These are phyloP conservation scores for Sugiyamaella pinicola DNA, from an alignment of 1,139 yeast genomes.

Conservation along the genomic window DNA sequence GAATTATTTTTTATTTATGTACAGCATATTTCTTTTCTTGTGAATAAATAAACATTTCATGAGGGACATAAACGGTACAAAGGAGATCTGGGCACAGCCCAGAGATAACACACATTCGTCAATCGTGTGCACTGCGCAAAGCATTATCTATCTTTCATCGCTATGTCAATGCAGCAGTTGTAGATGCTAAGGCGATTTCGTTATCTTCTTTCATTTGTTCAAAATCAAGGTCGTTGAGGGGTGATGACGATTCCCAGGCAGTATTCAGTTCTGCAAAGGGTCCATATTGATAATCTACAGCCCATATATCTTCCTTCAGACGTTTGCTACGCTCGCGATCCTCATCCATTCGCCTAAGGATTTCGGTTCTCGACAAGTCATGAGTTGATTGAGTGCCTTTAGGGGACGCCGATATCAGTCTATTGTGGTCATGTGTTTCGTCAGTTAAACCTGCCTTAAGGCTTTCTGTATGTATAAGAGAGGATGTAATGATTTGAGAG, in stretches of 20 bases:
- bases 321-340: constrained; percentile 84
- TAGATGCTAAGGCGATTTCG: constrained; percentile 44
- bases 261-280: constrained; percentile 60
- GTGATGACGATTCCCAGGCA: constrained; percentile 53
- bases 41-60: background rate
- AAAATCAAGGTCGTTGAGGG: constrained; percentile 50
- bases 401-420: constrained; percentile 1
- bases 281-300: constrained; percentile 52
- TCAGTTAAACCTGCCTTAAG: background rate
- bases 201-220: constrained; percentile 59
- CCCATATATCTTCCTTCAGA: constrained; percentile 76
- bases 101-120: background rate
- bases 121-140: too few relatives aligned
- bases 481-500: background rate
- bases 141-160: background rate
- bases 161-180: background rate
- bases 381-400: constrained; percentile 13
- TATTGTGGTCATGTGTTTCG: background rate
- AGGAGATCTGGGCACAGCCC: too few relatives aligned
- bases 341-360: constrained; percentile 77
- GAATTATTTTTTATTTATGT: too few relatives aligned
- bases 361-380: constrained; percentile 48
- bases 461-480: background rate
- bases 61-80: too few relatives aligned
- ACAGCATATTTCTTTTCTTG: background rate